Evolutionary conservation across 306 rosid genomes (phyloP).

Genomic region (Inga oerstediana): DNA sequence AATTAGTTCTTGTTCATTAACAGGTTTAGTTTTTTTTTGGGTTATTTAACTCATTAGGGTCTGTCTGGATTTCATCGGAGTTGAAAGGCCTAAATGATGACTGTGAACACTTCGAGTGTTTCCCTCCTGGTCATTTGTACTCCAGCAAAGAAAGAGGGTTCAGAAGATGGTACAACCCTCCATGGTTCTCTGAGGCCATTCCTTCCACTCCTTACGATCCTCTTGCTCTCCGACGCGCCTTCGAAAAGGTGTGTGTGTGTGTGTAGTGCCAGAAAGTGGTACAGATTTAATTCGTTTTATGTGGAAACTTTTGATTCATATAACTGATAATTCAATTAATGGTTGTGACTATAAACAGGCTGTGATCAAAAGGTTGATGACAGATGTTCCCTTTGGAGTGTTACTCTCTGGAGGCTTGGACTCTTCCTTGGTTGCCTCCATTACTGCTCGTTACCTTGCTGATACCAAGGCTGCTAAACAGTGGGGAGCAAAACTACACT

Average conservation of each 20-base stretch:
- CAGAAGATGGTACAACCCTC: conserved; percentile 80
- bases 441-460: conserved; percentile 75
- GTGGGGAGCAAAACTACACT: conserved; percentile 86
- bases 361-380: conserved; percentile 82
- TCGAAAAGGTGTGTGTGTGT: conserved; percentile 47
- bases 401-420: conserved; percentile 84
- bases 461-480: conserved; percentile 77
- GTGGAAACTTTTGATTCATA: background rate
- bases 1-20: background rate
- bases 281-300: background rate
- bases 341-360: conserved; percentile 49
- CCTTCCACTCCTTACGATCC: conserved; percentile 88
- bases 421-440: conserved; percentile 82
- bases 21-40: background rate
- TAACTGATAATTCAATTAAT: background rate
- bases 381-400: conserved; percentile 91
- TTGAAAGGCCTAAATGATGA: conserved; percentile 75
- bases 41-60: conserved; percentile 43
- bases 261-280: too few species aligned
- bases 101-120: conserved; percentile 72
- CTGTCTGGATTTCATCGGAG: conserved; percentile 85
- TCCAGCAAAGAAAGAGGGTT: conserved; percentile 74
- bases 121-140: conserved; percentile 85
- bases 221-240: conserved; percentile 64
- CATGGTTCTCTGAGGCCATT: conserved; percentile 80